Conservation (phyloP, 1,139 yeast genomes). For the Nakaseomyces uthaithaninus region DNA sequence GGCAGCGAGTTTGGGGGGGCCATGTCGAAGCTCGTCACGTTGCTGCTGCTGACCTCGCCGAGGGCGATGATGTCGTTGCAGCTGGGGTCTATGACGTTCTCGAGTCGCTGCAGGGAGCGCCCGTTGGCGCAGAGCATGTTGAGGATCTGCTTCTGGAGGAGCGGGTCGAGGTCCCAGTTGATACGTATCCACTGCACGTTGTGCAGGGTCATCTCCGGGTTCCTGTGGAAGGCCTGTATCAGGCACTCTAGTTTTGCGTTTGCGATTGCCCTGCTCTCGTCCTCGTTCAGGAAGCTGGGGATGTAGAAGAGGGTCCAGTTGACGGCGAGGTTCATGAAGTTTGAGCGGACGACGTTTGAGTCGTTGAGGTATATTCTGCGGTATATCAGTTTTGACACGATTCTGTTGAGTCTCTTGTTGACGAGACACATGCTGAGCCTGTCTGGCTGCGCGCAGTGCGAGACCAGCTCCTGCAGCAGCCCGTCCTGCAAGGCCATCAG, state of each 20-base stretch:
- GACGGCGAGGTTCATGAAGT: slow-evolving; percentile 29
- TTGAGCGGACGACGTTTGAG: slow-evolving; percentile 32
- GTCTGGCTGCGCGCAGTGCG: slow-evolving; percentile 30
- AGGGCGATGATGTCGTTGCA: slow-evolving; percentile 32
- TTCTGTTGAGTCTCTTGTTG: slow-evolving; percentile 19
- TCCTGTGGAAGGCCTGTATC: slow-evolving; percentile 25
- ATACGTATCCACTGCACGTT: slow-evolving; percentile 35
- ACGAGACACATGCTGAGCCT: slow-evolving; percentile 23
- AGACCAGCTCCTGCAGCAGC: slow-evolving; percentile 26
- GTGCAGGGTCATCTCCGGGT: slow-evolving; percentile 18
- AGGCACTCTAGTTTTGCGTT: slow-evolving; percentile 26
- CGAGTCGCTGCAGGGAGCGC: slow-evolving; percentile 30
- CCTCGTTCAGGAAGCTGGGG: slow-evolving; percentile 28
- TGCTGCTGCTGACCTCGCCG: slow-evolving; percentile 22
- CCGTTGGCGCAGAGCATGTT: slow-evolving; percentile 27
- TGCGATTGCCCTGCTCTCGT: slow-evolving; percentile 27
- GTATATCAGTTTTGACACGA: slow-evolving; percentile 29
- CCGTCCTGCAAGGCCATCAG: slow-evolving; percentile 24
- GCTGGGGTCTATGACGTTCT: slow-evolving; percentile 35
- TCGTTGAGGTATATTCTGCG: slow-evolving; percentile 32
- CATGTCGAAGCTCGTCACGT: slow-evolving; percentile 34
- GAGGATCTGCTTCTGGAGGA: slow-evolving; percentile 29
- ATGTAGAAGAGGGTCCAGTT: slow-evolving; percentile 31
- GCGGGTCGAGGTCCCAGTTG: slow-evolving; percentile 36
- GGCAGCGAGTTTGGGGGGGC: slow-evolving; percentile 38